These are phyloP conservation scores for Ambrosia artemisiifolia DNA, from an alignment of 129 eudicot genomes.

Conservation along the genomic window DNA sequence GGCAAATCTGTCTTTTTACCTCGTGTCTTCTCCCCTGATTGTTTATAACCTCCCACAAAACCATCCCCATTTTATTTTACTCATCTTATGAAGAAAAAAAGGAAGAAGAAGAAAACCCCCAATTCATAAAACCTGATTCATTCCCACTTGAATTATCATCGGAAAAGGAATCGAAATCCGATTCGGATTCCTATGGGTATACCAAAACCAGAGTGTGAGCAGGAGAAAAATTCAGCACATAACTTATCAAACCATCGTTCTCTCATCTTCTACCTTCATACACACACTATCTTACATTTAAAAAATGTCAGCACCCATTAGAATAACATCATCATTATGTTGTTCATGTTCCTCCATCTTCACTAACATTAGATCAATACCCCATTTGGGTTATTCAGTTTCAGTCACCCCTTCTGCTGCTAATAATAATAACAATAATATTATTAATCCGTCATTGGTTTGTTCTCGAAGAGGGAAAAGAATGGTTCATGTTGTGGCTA, in stretches of 20 bases:
- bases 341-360: conserved; percentile 42
- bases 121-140: no score
- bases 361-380: conserved; percentile 37
- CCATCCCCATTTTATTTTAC: no score
- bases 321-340: conserved; percentile 43
- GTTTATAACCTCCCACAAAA: no score
- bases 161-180: no score
- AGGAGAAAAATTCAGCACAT: not conserved
- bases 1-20: no score
- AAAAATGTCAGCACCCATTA: conserved; percentile 63
- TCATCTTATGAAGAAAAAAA: no score
- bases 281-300: not conserved
- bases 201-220: no score
- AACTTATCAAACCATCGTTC: not conserved
- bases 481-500: conserved; percentile 65
- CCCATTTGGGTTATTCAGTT: conserved; percentile 31
- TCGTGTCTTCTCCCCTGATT: no score
- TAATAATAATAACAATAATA: not conserved
- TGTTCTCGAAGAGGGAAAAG: conserved; percentile 39
- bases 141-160: no score
- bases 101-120: no score
- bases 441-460: conserved; percentile 11
- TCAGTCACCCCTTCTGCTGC: conserved; percentile 14
- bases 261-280: not conserved
- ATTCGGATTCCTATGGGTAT: no score